Conservation (phyloP, 495 filamentous ascomycete species). For the Hypoxylon perforatum region DNA sequence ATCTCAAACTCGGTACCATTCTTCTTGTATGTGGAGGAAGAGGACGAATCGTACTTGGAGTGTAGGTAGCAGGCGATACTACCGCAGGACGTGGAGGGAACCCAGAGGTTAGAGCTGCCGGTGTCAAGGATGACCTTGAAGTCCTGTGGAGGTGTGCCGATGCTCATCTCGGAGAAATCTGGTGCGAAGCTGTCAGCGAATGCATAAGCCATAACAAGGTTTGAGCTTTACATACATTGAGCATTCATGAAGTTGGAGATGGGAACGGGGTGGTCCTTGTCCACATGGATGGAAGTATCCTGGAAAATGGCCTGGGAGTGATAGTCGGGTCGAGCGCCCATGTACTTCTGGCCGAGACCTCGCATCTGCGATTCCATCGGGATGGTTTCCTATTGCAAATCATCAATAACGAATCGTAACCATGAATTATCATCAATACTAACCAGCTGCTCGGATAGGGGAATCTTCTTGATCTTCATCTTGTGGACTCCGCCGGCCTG, state of each 20-base stretch:
- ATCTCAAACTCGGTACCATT: conserved; percentile 96
- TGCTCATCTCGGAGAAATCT: conserved; percentile 97
- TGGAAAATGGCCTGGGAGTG: conserved; percentile 82
- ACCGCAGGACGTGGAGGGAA: conserved; percentile 87
- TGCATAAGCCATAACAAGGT: background rate
- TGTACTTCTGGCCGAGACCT: conserved; percentile 90
- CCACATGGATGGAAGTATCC: conserved; percentile 72
- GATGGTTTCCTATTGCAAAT: conserved; percentile 67
- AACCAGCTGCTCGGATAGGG: conserved; percentile 91
- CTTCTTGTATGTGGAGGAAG: conserved; percentile 91
- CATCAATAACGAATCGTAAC: conserved; percentile 29
- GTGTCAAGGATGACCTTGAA: conserved; percentile 99
- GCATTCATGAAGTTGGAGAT: conserved; percentile 99
- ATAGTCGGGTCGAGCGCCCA: conserved; percentile 79
- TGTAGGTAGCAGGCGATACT: conserved; percentile 99
- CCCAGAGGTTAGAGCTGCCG: conserved; percentile 99
- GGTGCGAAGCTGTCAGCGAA: conserved; percentile 39
- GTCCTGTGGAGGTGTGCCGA: conserved; percentile 90
- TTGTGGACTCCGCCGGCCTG: conserved; percentile 87
- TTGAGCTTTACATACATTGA: conserved; percentile 76
- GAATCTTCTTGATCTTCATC: conserved; percentile 96
- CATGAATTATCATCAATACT: conserved; percentile 44
- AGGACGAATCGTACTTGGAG: conserved; percentile 91
- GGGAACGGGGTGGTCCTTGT: conserved; percentile 82
- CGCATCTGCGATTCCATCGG: conserved; percentile 84